These are phyloP conservation scores for Metschnikowia hibisci DNA, from an alignment of 805 yeast species.

Conservation along the genomic window DNA sequence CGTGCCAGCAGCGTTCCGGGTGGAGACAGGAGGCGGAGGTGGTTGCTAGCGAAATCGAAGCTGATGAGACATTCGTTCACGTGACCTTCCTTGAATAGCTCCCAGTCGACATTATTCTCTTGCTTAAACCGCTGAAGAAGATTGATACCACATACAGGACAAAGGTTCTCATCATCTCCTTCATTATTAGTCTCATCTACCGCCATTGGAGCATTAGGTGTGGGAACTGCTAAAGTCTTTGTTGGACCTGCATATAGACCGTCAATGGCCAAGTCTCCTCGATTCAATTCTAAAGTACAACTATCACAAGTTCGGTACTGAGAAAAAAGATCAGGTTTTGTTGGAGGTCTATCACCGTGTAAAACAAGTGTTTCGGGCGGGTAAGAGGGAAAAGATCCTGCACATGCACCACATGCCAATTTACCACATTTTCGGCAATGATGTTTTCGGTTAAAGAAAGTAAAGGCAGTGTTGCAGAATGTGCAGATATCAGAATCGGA, in stretches of 20 bases:
- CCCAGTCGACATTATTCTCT: constrained; percentile 22
- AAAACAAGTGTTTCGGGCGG: constrained; percentile 20
- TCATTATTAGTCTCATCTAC: no score
- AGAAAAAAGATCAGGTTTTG: constrained; percentile 12
- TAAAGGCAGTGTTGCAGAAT: constrained; percentile 49
- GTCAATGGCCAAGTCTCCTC: no score
- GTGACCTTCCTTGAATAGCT: constrained; percentile 56
- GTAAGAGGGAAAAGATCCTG: constrained; percentile 43
- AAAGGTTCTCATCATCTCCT: constrained; percentile 31
- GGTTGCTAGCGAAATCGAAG: constrained; percentile 58
- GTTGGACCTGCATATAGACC: constrained; percentile 14
- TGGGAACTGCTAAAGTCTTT: constrained; percentile 12
- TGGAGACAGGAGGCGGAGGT: constrained; percentile 41
- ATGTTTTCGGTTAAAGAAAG: constrained; percentile 68
- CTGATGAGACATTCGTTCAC: constrained; percentile 71
- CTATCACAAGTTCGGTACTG: constrained; percentile 68
- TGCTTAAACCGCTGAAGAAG: constrained; percentile 22
- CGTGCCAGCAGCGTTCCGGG: constrained; percentile 28
- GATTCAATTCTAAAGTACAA: constrained; percentile 55
- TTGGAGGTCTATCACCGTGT: constrained; percentile 15
- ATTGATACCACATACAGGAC: constrained; percentile 41
- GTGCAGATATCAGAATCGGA: constrained; percentile 48
- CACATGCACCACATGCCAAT: constrained; percentile 71
- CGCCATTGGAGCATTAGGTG: constrained; percentile 5
- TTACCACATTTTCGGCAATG: constrained; percentile 83